Evolutionary conservation across 1,284 basidiomycete species (phyloP).

Genomic region (Rhodofomes roseus): DNA sequence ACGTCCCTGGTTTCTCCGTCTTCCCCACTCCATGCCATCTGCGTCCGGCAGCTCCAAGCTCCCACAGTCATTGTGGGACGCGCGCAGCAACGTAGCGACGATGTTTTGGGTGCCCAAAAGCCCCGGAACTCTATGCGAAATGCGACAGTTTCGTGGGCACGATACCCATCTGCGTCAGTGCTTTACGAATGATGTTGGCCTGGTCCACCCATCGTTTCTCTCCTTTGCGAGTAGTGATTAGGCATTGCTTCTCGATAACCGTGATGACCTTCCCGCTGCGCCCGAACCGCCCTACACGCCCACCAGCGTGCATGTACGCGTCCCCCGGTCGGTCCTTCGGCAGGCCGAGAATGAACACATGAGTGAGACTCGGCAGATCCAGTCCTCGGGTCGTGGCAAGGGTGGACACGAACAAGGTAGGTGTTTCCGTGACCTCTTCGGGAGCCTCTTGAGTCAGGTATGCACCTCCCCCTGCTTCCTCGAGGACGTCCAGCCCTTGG

Average conservation of each 20-base stretch:
- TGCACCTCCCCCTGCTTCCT: constrained; percentile 37
- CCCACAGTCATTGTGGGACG: background rate
- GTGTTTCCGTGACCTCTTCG: constrained; percentile 39
- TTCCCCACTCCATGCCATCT: background rate
- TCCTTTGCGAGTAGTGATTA: constrained; percentile 25
- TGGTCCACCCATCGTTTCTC: constrained; percentile 32
- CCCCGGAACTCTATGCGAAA: constrained; percentile 36
- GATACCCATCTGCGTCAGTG: constrained; percentile 45
- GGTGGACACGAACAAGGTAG: constrained; percentile 65
- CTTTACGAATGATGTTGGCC: constrained; percentile 38
- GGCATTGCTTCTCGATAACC: constrained; percentile 41
- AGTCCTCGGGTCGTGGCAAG: constrained; percentile 65
- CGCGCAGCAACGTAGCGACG: background rate
- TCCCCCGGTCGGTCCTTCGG: constrained; percentile 51
- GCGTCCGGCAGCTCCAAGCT: background rate
- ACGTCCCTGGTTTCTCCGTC: background rate
- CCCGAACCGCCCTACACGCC: constrained; percentile 74
- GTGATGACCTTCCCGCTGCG: constrained; percentile 59
- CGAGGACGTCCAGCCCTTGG: constrained; percentile 50
- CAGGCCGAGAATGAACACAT: constrained; percentile 70
- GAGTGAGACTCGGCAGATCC: constrained; percentile 65
- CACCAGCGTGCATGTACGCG: constrained; percentile 66
- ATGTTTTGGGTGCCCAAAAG: background rate
- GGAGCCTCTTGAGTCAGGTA: constrained; percentile 35
- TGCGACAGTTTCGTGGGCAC: constrained; percentile 32